These are phyloP conservation scores for Candida gorgasii DNA, from an alignment of 805 yeast genomes.

Conservation along the genomic window DNA sequence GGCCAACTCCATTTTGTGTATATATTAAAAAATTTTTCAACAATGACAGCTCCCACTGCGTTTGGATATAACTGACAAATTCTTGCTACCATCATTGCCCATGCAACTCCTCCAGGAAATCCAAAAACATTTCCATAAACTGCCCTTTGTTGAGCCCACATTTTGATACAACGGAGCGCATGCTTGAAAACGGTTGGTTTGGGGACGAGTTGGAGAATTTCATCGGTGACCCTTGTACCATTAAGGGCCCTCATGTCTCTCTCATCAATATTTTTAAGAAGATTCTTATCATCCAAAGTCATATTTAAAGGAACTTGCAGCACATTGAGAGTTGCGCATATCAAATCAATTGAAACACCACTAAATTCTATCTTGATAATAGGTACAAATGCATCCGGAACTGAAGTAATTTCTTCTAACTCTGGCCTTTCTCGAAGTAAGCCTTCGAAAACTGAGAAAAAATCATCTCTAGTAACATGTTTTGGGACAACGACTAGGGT, in stretches of 20 bases:
- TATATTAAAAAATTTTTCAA: conserved; percentile 86
- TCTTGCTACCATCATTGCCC: conserved; percentile 99
- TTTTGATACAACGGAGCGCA: conserved; percentile 86
- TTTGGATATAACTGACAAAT: conserved; percentile 96
- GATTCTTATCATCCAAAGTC: conserved; percentile 79
- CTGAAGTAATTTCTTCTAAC: conserved; percentile 86
- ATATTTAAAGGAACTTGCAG: conserved; percentile 79
- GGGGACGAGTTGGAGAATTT: conserved; percentile 85
- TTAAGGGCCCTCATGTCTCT: conserved; percentile 85
- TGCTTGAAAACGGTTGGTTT: conserved; percentile 90
- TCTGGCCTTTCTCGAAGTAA: conserved; percentile 74
- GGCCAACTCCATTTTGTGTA: conserved; percentile 97
- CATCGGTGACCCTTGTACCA: conserved; percentile 97
- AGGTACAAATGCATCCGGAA: conserved; percentile 98
- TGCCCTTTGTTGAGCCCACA: conserved; percentile 97
- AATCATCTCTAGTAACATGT: conserved; percentile 88
- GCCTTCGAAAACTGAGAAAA: conserved; percentile 76
- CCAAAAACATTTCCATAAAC: conserved; percentile 94
- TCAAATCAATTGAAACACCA: conserved; percentile 91
- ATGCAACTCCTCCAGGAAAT: conserved; percentile 99
- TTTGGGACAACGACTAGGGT: conserved; percentile 96
- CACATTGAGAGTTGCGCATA: conserved; percentile 79
- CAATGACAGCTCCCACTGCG: conserved; percentile 88
- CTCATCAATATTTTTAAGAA: conserved; percentile 86
- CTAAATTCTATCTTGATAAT: conserved; percentile 84